Base-by-base conservation (phyloP, 202 grass and related monocot genomes). In the Saccharum hybrid region DNA sequence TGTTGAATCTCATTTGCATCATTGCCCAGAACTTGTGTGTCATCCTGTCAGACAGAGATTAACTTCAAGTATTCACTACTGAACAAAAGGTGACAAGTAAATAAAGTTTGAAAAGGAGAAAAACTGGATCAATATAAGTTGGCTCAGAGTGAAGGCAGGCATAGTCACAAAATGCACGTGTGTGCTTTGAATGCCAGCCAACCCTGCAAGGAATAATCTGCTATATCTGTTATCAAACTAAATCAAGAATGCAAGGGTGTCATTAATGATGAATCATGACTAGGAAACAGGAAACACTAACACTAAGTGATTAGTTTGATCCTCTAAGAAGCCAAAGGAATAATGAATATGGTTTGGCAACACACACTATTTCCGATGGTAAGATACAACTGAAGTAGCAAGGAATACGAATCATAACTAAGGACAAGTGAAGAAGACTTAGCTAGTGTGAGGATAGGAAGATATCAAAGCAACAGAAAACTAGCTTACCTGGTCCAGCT, bases 1-100 rank as follows among this genome's bases (percentile, higher is more conserved):
- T 42, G 83, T 72, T 98, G 95, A 63, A 98, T 93, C 71, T 91
- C 92, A 19, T 65, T 85, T 75, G 90, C 48, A 85, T 98, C 95
- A 66, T 81, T 87, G 37, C 8, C 77, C 23, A 82, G 60, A 80
- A 93, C 83, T 71, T 18, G 73, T 21, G 72, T 51, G 63, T 94
- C 92, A 81, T 94, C 95, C 95, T 97, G 86, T 64, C 63, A 76
- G 60, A 66, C 18, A 82, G n/a, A 81, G 43, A 78, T 43, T 73
- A 89, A 43, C 3, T 10, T 82, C 37, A 82, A 21, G 45, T n/a
- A 72, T 68, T 85, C 78, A 78, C 28, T 48, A 45, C 19, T 38
- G 1, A 77, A 72, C 41, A 71, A 85, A 65, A 39, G 21, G 69
- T 75, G 10, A 63, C 10, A 71, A 64, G 19, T 26, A 54, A 16